These are phyloP conservation scores for Cercospora sojina DNA, from an alignment of 2,329 filamentous ascomycete genomes.

Conservation along the genomic window DNA sequence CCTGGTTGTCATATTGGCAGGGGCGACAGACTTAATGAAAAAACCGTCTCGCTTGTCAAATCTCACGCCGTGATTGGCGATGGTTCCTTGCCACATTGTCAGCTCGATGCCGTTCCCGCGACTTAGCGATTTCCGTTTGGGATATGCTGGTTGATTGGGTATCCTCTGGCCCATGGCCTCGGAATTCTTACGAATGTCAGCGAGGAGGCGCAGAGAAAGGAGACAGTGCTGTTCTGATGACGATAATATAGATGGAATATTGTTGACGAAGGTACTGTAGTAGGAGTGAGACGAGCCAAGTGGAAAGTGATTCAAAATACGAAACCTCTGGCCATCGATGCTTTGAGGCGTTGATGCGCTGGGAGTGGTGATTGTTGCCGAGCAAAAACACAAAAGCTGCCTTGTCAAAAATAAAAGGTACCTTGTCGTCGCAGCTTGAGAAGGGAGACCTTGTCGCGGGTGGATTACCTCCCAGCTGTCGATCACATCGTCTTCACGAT, in stretches of 20 bases:
- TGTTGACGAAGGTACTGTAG: too few species aligned
- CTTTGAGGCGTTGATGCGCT: background rate
- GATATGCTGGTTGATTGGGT: background rate
- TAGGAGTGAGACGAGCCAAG: background rate
- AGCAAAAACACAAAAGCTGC: background rate
- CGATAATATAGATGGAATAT: background rate
- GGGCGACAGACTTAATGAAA: constrained; percentile 1
- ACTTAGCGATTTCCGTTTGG: background rate
- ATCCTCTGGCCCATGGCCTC: background rate
- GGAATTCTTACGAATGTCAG: background rate
- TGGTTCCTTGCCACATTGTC: background rate
- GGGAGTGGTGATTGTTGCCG: background rate
- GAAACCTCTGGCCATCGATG: background rate
- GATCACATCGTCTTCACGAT: background rate
- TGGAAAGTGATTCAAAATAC: background rate
- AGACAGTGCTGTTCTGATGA: background rate
- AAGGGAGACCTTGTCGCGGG: background rate
- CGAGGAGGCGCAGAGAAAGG: background rate
- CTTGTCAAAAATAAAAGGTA: background rate
- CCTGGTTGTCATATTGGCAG: constrained; percentile 5
- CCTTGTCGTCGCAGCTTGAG: background rate
- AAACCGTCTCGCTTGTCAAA: background rate
- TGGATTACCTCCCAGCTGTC: background rate
- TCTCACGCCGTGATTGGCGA: background rate
- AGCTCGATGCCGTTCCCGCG: background rate